These are phyloP conservation scores for Mayamaea pseudoterrestris DNA, from an alignment of 108 stramenopile genomes.

Conservation along the genomic window DNA sequence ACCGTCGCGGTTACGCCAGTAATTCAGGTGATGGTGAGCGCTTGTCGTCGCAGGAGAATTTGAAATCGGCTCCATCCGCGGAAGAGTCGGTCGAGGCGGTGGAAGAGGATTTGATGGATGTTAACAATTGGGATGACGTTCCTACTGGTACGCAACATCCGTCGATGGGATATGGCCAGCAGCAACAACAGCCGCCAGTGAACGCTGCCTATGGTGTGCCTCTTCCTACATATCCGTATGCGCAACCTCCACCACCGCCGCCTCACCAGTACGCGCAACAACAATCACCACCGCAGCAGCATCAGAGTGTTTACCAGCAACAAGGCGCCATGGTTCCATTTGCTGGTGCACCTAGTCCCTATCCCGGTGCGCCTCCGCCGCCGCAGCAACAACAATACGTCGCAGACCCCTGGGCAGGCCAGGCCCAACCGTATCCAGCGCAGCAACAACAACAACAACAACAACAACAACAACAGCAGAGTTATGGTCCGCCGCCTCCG, in stretches of 20 bases:
- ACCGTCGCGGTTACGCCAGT: neutral
- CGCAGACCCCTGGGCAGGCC: slow-evolving; percentile 1
- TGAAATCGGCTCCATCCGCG: neutral
- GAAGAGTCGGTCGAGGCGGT: slow-evolving; percentile 1
- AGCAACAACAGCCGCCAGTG: neutral
- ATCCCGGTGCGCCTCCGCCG: slow-evolving; percentile 11
- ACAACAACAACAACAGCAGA: slow-evolving; percentile 1
- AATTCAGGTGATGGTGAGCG: neutral
- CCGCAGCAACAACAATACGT: slow-evolving; percentile 7
- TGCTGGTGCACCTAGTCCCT: slow-evolving; percentile 2
- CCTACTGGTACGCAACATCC: neutral
- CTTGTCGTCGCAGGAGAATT: slow-evolving; percentile 4
- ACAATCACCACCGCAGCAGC: neutral
- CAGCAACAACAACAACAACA: slow-evolving; percentile 10
- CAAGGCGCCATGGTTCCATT: slow-evolving; percentile 1
- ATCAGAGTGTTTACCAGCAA: too few relatives aligned
- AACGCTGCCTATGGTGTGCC: neutral
- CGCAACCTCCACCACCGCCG: neutral
- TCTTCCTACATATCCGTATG: neutral
- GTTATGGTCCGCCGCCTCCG: slow-evolving; percentile 1
- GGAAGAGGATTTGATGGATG: slow-evolving; percentile 10
- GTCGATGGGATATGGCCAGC: too few relatives aligned
- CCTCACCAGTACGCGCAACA: too few relatives aligned
- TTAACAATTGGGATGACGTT: slow-evolving; percentile 11
- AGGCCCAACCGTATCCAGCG: slow-evolving; percentile 1